Conservation (phyloP, 371 early-diverging fungal genomes). For the Mucor ambiguus region DNA sequence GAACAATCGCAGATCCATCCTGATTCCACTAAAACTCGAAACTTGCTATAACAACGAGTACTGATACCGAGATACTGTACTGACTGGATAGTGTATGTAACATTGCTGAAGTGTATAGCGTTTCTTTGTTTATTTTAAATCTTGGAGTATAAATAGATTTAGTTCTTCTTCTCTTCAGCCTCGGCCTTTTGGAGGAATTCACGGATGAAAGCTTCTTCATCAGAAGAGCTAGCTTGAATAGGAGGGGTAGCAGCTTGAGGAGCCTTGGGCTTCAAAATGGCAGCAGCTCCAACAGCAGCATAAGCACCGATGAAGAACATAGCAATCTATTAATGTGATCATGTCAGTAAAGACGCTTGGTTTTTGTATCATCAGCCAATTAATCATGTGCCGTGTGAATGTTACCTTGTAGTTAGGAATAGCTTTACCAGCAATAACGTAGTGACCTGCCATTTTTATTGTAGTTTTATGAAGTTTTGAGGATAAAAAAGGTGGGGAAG, state of each 20-base stretch:
- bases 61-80: not conserved
- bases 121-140: slow-evolving; percentile 3
- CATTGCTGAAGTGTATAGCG: slow-evolving; percentile 5
- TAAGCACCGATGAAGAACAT: slow-evolving; percentile 54
- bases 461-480: not conserved
- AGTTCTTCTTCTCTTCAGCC: slow-evolving; percentile 55
- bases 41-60: not conserved
- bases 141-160: not conserved
- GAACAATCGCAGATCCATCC: not conserved
- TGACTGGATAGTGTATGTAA: not conserved
- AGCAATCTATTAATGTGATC: slow-evolving; percentile 33
- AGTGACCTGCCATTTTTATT: slow-evolving; percentile 52
- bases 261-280: slow-evolving; percentile 51
- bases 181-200: slow-evolving; percentile 71
- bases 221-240: slow-evolving; percentile 67
- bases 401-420: slow-evolving; percentile 53
- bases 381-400: not conserved
- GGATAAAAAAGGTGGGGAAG: slow-evolving; percentile 16
- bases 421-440: slow-evolving; percentile 53
- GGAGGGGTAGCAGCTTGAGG: slow-evolving; percentile 59
- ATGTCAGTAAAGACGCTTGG: not conserved
- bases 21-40: not conserved
- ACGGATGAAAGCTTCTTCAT: slow-evolving; percentile 69
- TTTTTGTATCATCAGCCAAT: not conserved
- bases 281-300: slow-evolving; percentile 39